Evolutionary conservation across 2,329 filamentous ascomycete species (phyloP), one percentile per base, ranked within the genome.

Genomic region (Chrysoporthe puriensis): DNA sequence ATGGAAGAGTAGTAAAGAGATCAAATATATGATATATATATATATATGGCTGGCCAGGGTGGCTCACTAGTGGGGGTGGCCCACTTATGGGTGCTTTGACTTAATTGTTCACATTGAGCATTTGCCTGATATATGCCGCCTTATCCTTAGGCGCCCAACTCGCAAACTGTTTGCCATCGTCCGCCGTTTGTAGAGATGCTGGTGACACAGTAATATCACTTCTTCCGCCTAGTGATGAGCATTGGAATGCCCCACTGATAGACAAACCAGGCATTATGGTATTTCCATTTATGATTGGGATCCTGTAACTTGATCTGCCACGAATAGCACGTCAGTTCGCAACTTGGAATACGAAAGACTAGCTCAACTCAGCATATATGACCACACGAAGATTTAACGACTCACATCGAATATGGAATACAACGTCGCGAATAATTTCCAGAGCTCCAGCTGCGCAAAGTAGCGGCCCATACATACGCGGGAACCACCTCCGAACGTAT

Each of bases 391-490:
- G 16, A n/a, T 9, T 42, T 6, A 13, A 5, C 34, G 4, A 67
- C 66, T 62, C 26, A 68, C 66, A 52, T 68, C 58, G 58, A 57
- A 68, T 4, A 26, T 42, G 36, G 50, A 62, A 50, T 65, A 68
- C 34, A 68, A 16, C 36, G 66, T 68, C 21, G 66, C 66, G 8
- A 64, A 57, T 14, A 68, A 21, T 58, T 68, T 68, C 50, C 54
- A 68, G 54, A 68, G 46, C 50, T 68, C 66, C 9, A 62, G 18
- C 4, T 56, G 26, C 9, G 64, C 64, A 34, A 66, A 62, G 40
- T 62, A 66, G 9, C 64, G 48, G 36, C 64, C 64, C 50, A 66
- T 54, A 26, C 64, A 66, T 5, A 57, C 52, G 21, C 64, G 64
- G 26, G 59, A 56, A 2, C 64, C 64, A 46, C 64, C 59, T 5